Evolutionary conservation across 306 rosid species (phyloP), one percentile per base, ranked within the genome.

Genomic region (Mimosa pudica): DNA sequence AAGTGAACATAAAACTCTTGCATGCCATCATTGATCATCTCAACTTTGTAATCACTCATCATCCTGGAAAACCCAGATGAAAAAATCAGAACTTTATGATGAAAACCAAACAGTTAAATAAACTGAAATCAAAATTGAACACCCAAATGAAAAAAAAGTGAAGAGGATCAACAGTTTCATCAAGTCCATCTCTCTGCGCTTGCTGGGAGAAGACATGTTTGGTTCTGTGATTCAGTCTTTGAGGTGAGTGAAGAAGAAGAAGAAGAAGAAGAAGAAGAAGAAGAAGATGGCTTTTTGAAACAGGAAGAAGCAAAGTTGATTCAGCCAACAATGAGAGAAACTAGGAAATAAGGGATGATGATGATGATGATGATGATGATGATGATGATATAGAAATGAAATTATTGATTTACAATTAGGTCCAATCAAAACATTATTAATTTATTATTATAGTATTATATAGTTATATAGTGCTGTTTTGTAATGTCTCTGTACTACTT

Each of bases 11-110:
- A 83, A 79, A 86, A 86, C 79, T 86, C 89, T 74, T 82, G 89
- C 89, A 86, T 86, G 74, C 89, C 89, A 86, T 86, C 89, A 47
- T 86, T 86, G 52, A 86, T 83, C 89, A 69, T 86, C 83, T 86
- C 89, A 32, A 86, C 89, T 76, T 83, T 80, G 84, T 86, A 86
- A 71, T 86, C 89, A 82, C 89, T 86, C 89, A 86, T 86, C 89
- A 86, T 86, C 86, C 89, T 86, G 2, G 12, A 18, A 79, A n/a
- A 7, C 86, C 89, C 83, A 2, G 4, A 18, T 76, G 7, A 7
- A 7, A n/a, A 67, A 66, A 48, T 11, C 3, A 35, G 51, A 62
- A 62, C 8, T 12, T 8, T 30, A 58, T 71, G 48, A 44, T 42
- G 33, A 60, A 61, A 72, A 30, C 0, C 10, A 38, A 42, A 33